Base-by-base conservation (phyloP, 2,329 filamentous ascomycete species). In the Colletotrichum magnum region DNA sequence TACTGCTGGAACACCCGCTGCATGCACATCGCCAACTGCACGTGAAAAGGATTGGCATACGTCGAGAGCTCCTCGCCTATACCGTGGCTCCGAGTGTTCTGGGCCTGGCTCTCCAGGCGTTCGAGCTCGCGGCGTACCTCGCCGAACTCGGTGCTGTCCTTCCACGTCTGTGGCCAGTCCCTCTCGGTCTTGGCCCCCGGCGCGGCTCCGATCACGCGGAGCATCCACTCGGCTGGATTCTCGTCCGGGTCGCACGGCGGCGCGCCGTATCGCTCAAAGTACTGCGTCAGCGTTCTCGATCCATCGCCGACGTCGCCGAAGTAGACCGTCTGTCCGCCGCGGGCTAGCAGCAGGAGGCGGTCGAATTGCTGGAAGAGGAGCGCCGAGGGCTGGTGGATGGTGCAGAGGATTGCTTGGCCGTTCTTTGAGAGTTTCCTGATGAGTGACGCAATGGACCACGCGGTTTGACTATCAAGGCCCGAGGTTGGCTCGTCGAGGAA, bases 1-100 rank as follows among this genome's bases (percentile, higher is more conserved):
- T 93, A 93, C 77, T 94, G 92, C 74, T 92, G 85, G 78, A 93
- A 94, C 7, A 93, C 89, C 70, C 92, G 90, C 50, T 83, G 75
- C 6, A 86, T 86, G 48, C 91, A 90, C 69, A 89, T 83, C 26
- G 79, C 81, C 10, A 93, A 78, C 74, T 95, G 93, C 5, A 81
- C 74, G 2, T 62, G 72, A 74, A 94, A 91, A 0, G 91, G 88
- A 32, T 90, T 90, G 0, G 93, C 92, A 69, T 93, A 94, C 78
- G 93, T 91, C 28, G 73, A 83, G 82, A 68, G 26, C 21, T 63
- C 61, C 16, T 52, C 63, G 39, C 50, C 9, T n/a, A 36, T 36
- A n/a, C 53, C 39, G 47, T 18, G 7, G 13, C 16, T 0, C 4
- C 16, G 32, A 45, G 16, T 18, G 0, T 15, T 4, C n/a, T 41